Evolutionary conservation across 2,329 filamentous ascomycete species (phyloP).

Genomic region (Onygenales sp.): DNA sequence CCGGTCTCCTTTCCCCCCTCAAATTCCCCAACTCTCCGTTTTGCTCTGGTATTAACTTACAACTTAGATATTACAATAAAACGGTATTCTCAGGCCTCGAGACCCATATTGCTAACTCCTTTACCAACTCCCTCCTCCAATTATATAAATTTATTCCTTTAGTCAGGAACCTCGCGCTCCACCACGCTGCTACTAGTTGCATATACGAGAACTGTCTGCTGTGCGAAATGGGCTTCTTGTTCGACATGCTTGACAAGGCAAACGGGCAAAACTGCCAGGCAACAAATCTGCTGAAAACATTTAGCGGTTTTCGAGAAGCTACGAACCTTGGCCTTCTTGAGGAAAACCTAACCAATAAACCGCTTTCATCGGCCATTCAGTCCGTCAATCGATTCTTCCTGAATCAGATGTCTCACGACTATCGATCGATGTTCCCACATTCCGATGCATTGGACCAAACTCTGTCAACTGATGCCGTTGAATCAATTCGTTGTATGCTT

Average conservation of each 20-base stretch:
- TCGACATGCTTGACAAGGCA: constrained; percentile 97
- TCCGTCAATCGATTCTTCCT: constrained; percentile 76
- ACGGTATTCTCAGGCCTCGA: constrained; percentile 86
- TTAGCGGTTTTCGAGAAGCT: constrained; percentile 74
- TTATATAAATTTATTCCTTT: constrained; percentile 84
- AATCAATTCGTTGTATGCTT: constrained; percentile 67
- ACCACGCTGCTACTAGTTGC: constrained; percentile 80
- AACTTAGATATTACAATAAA: constrained; percentile 77
- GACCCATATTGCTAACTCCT: constrained; percentile 94
- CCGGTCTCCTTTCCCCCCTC: constrained; percentile 61
- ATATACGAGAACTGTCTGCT: constrained; percentile 74
- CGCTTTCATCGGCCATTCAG: constrained; percentile 75
- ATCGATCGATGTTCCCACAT: constrained; percentile 54
- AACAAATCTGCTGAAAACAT: constrained; percentile 83
- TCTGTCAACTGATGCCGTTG: constrained; percentile 33
- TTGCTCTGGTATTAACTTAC: constrained; percentile 59
- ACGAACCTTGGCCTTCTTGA: constrained; percentile 72
- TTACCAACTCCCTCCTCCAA: constrained; percentile 85
- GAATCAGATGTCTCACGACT: constrained; percentile 70
- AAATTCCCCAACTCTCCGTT: constrained; percentile 30
- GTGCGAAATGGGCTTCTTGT: constrained; percentile 89
- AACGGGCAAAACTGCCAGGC: constrained; percentile 91
- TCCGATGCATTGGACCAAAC: constrained; percentile 63
- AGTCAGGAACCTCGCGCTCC: constrained; percentile 75
- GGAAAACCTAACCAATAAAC: constrained; percentile 63